Base-by-base conservation (phyloP, 768 basidiomycete genomes). In the Calocybe indica region DNA sequence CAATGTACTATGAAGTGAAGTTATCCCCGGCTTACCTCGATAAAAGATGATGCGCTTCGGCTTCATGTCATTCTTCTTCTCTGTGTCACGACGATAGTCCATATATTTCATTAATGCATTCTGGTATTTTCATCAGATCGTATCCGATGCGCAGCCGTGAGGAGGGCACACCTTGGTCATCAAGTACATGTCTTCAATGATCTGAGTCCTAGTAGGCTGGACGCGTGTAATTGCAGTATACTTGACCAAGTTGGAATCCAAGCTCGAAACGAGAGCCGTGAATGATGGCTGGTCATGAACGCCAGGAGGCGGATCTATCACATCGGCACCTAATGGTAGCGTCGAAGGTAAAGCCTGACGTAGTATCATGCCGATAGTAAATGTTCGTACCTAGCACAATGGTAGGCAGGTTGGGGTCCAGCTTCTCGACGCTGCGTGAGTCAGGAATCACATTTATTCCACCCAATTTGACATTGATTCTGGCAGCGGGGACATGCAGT, bases 391-490 rank as follows among this genome's bases (percentile, higher is more conserved):
- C 89, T 76, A 91, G 83, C 43, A 92, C 79, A 6, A 92, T 79
- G 0, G 88, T 88, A 1, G 88, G 89, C 55, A 82, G 79, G 29
- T 76, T 71, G 1, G 82, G 77, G 56, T 92, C 88, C 7, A 92
- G 67, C 6, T 78, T 73, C 0, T 76, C 70, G 1, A 86, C 83
- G 0, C 83, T 83, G 9, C 74, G 68, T 0, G 84, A 74, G 43
- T 88, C 84, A 0, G 88, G 88, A 30, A 92, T 72, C 1, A 80
- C 78, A 59, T 92, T 92, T 59, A 90, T 85, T 1, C 89, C 89
- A 10, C 88, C 89, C 0, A 91, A 71, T 61, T 92, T 91, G 13
- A 88, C 88, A 51, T 91, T 91, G 55, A 91, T 74, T 61, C 88
- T 91, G 50, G 14, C 22, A 22, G 22, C 22, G 22, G 4, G 22